Base-by-base conservation (phyloP, 331 rosid species). In the Acacia concinna region DNA sequence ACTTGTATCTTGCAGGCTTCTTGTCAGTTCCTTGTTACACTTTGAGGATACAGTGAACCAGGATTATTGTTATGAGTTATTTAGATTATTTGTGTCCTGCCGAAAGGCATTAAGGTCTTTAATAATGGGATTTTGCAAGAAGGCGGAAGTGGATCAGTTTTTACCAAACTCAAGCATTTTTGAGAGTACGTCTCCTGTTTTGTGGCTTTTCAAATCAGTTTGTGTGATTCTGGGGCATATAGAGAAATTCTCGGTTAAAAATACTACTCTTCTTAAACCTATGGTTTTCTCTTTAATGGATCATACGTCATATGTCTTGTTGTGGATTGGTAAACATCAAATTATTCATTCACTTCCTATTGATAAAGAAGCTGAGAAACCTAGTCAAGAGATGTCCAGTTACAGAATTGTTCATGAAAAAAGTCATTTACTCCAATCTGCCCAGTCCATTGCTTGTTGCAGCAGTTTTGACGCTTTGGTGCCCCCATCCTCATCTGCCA, bases 171-270 rank as follows among this genome's bases (percentile, higher is more conserved):
- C 64, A 21, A 70, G 85, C 69, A 80, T 87, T 75, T 89, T 78
- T 73, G 91, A 81, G 67, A 81, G 84, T 65, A 79, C 86, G 15
- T 84, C 80, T 81, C 90, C 96, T 76, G 77, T 80, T 83, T 56
- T 84, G 51, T 93, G 98, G 97, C 86, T 95, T 78, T 81, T 85
- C 67, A 92, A 93, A 87, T 95, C 99, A 46, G 79, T 89, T 64
- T 81, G 89, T 76, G 69, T 75, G 70, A 85, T 84, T 60, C 82
- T 78, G 81, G 89, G 90, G 76, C 80, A 87, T 82, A 87, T 81
- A 83, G 91, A 75, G 76, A 77, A 81, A 64, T 82, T 83, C 75
- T 54, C 89, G 41, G 85, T 79, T 67, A 84, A 87, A 79, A 80
- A 71, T 68, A 52, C 20, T 65, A 20, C 15, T 71, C 78, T 80